A percentile compares a stretch with the other conserved stretches of the same genome.
These are phyloP conservation scores for Globisporangium polare DNA, from an alignment of 352 stramenopile genomes.

Conservation along the genomic window DNA sequence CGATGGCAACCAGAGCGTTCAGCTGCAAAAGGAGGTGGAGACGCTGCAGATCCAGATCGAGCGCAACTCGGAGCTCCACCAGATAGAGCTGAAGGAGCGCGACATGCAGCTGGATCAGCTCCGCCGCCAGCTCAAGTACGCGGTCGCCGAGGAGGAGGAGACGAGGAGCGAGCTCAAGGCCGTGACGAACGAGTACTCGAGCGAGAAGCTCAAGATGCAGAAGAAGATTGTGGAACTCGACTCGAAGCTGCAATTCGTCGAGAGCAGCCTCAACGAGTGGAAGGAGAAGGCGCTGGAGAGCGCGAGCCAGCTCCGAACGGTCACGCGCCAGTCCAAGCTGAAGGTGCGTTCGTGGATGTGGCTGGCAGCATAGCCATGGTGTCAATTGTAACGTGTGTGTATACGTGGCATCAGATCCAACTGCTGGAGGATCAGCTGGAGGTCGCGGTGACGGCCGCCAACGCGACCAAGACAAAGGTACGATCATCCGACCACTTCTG, in stretches of 20 bases:
- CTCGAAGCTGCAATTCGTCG: slow-evolving; percentile 60
- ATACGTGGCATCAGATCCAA: slow-evolving; percentile 32
- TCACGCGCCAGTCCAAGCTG: slow-evolving; percentile 42
- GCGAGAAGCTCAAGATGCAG: slow-evolving; percentile 53
- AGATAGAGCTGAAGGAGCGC: slow-evolving; percentile 66
- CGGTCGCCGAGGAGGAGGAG: slow-evolving; percentile 57
- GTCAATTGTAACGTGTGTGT: neutral
- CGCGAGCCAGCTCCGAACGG: slow-evolving; percentile 36
- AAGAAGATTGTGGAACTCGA: slow-evolving; percentile 74
- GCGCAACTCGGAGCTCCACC: slow-evolving; percentile 46
- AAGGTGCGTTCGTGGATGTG: slow-evolving; percentile 29
- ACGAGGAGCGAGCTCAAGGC: slow-evolving; percentile 57
- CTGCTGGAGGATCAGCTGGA: slow-evolving; percentile 62
- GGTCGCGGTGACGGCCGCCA: slow-evolving; percentile 31
- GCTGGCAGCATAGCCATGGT: neutral
- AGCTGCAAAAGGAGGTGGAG: slow-evolving; percentile 48
- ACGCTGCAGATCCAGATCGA: slow-evolving; percentile 51
- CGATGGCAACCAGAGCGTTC: slow-evolving; percentile 30
- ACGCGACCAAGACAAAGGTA: slow-evolving; percentile 14
- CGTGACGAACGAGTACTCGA: slow-evolving; percentile 43
- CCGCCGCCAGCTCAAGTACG: slow-evolving; percentile 58
- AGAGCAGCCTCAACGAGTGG: slow-evolving; percentile 63
- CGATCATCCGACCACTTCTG: neutral
- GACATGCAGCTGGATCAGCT: slow-evolving; percentile 69
- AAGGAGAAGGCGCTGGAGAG: slow-evolving; percentile 65